These are phyloP conservation scores for Magnaporthiopsis poae DNA, from an alignment of 2,329 filamentous ascomycete genomes.

Conservation along the genomic window DNA sequence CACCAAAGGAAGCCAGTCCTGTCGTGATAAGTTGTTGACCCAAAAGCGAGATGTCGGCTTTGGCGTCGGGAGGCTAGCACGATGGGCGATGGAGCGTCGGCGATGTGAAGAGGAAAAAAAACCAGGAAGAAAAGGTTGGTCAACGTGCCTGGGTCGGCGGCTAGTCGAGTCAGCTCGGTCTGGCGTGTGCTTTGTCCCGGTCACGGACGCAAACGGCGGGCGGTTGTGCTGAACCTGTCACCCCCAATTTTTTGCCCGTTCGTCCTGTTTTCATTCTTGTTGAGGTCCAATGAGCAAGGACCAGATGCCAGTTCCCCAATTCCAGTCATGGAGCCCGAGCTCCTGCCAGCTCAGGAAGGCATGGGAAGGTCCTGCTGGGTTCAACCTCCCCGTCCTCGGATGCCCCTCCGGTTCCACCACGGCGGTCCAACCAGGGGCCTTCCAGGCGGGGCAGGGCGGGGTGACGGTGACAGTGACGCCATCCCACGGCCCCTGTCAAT, in stretches of 20 bases:
- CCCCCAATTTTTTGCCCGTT: not conserved
- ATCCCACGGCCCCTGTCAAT: not conserved
- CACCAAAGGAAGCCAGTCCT: not conserved
- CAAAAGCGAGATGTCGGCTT: no score
- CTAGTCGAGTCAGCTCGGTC: no score
- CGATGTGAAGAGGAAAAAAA: no score
- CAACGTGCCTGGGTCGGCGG: no score
- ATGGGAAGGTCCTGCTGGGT: no score
- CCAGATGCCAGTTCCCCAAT: not conserved
- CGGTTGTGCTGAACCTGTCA: not conserved
- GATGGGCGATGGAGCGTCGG: no score
- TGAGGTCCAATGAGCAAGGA: not conserved
- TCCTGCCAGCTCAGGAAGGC: no score
- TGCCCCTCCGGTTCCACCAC: not conserved
- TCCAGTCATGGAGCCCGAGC: no score
- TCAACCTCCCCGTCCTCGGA: no score
- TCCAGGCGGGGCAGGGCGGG: not conserved
- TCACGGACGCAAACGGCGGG: no score
- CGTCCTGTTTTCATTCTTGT: not conserved
- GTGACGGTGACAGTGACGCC: not conserved
- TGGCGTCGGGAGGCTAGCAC: not conserved
- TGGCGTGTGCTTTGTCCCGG: no score
- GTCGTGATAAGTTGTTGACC: not conserved
- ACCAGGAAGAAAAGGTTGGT: no score
- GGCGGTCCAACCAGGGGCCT: not conserved